These are phyloP conservation scores for Fonsecaea multimorphosa DNA, from an alignment of 2,329 filamentous ascomycete species.

Conservation along the genomic window DNA sequence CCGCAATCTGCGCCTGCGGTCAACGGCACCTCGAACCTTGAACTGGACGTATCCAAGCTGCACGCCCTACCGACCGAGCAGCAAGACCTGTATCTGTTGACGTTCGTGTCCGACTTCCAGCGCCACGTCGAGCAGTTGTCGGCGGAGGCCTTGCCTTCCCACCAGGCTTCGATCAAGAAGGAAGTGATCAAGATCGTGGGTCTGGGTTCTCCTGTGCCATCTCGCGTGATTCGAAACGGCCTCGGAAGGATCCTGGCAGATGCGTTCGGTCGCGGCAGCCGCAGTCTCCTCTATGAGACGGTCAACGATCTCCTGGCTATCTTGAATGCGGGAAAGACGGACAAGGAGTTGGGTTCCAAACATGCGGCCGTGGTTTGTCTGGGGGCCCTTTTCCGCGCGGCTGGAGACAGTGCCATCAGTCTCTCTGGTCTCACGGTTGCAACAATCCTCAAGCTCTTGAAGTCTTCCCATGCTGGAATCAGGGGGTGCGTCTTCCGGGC, in stretches of 20 bases:
- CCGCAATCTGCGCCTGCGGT: slow-evolving; percentile 21
- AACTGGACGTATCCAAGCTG: slow-evolving; percentile 89
- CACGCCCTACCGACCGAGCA: slow-evolving; percentile 90
- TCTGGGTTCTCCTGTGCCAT: slow-evolving; percentile 78
- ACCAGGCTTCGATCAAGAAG: slow-evolving; percentile 91
- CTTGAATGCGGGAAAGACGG: slow-evolving; percentile 74
- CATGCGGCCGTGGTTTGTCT: slow-evolving; percentile 88
- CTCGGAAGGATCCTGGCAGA: slow-evolving; percentile 82
- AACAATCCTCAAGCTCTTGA: slow-evolving; percentile 77
- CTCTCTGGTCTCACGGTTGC: slow-evolving; percentile 77
- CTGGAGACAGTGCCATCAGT: slow-evolving; percentile 89
- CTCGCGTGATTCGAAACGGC: slow-evolving; percentile 87
- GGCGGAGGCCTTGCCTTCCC: slow-evolving; percentile 79
- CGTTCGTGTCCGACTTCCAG: slow-evolving; percentile 80
- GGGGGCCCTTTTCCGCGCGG: slow-evolving; percentile 87
- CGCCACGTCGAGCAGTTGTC: slow-evolving; percentile 78
- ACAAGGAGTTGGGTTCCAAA: slow-evolving; percentile 77
- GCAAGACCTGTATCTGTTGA: slow-evolving; percentile 91
- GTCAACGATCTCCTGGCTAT: slow-evolving; percentile 84
- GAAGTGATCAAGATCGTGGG: slow-evolving; percentile 93
- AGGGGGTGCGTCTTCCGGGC: slow-evolving; percentile 78
- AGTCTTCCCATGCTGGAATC: slow-evolving; percentile 80
- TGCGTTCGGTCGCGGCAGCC: slow-evolving; percentile 82
- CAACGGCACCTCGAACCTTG: slow-evolving; percentile 44
- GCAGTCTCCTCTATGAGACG: slow-evolving; percentile 91